phyloP scores from a whole-genome alignment of 495 filamentous ascomycete species.

The Neurospora tetraspora region DNA sequence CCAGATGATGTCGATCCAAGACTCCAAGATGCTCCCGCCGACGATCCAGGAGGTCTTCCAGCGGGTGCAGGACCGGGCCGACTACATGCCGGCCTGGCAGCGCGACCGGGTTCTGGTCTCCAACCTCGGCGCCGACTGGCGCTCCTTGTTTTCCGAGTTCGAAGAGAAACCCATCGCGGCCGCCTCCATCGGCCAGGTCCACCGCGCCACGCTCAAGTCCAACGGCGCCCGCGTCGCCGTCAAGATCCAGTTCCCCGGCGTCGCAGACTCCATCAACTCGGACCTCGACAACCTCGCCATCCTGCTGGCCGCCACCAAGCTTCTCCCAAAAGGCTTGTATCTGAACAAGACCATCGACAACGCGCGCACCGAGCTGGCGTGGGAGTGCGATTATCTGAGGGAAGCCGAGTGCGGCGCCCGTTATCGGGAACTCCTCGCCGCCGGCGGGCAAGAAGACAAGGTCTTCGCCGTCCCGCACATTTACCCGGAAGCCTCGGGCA shows the following conservation, averaged over 20 bases:
- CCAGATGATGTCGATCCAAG: conserved; percentile 97
- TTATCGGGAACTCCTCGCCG: conserved; percentile 59
- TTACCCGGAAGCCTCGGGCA: conserved; percentile 69
- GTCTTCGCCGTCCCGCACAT: conserved; percentile 74
- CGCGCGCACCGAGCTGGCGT: conserved; percentile 81
- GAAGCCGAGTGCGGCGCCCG: conserved; percentile 70
- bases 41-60: conserved; percentile 80
- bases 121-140: conserved; percentile 80
- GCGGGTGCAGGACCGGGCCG: conserved; percentile 90
- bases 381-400: conserved; percentile 93
- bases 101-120: conserved; percentile 68
- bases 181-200: conserved; percentile 96
- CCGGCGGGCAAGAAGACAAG: conserved; percentile 43
- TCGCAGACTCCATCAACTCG: conserved; percentile 87
- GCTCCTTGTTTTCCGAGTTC: conserved; percentile 71
- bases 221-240: conserved; percentile 73
- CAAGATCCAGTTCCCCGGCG: conserved; percentile 97
- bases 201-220: conserved; percentile 70
- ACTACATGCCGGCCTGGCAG: conserved; percentile 95
- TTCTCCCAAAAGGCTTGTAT: conserved; percentile 85
- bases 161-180: conserved; percentile 89
- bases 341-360: conserved; percentile 97
- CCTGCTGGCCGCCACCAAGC: conserved; percentile 76
- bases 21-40: conserved; percentile 87
- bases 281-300: conserved; percentile 88